Conservation (phyloP, 2,329 filamentous ascomycete genomes). For the Chalaropsis thielavioides region DNA sequence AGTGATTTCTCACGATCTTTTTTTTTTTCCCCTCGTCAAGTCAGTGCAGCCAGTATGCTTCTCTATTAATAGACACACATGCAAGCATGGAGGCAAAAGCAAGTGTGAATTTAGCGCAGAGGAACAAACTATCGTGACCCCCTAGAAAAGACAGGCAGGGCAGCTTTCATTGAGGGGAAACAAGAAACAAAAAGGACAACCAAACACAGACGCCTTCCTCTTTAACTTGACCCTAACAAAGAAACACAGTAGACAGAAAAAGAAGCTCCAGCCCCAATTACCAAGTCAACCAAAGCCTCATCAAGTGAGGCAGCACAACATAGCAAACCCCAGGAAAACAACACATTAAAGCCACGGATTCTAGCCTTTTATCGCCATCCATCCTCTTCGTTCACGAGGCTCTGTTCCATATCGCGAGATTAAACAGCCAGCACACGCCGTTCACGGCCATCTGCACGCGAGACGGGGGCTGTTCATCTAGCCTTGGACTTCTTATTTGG, state of each 20-base stretch:
- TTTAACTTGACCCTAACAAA: background rate
- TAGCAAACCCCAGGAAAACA: background rate
- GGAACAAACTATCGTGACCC: conserved; percentile 2
- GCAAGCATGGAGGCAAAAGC: background rate
- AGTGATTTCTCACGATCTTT: conserved; percentile 12
- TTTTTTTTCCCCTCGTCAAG: background rate
- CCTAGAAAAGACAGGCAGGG: background rate
- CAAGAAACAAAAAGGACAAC: background rate
- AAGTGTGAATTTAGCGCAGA: background rate
- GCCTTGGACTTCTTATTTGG: background rate
- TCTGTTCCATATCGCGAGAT: background rate
- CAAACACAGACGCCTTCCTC: background rate
- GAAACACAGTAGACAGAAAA: background rate
- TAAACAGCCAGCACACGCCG: background rate
- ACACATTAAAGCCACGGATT: background rate
- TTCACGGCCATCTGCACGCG: background rate
- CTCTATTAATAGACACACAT: conserved; percentile 1
- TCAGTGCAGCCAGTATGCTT: background rate
- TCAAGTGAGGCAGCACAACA: background rate
- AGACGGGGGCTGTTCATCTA: too few relatives aligned
- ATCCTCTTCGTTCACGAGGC: too few relatives aligned
- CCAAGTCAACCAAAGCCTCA: background rate
- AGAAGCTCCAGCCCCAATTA: background rate
- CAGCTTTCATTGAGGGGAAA: background rate
- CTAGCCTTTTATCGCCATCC: background rate